These are phyloP conservation scores for Sugiyamaella mastotermitis DNA, from an alignment of 805 yeast genomes.

Conservation along the genomic window DNA sequence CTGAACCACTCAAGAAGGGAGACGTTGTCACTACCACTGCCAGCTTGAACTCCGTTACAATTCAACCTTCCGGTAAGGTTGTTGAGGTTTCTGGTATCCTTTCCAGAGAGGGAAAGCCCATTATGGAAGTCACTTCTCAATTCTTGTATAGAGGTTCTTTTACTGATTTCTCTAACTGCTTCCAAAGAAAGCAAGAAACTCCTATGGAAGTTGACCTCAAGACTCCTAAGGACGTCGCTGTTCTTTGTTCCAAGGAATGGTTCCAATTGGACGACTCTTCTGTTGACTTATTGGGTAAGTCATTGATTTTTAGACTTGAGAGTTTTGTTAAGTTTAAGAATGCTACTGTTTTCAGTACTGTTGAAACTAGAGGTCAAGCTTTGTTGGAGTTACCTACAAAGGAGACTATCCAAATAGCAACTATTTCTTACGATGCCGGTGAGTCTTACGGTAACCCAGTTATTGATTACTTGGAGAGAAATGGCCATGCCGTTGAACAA, in stretches of 20 bases:
- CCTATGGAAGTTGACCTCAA: constrained; percentile 74
- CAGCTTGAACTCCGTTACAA: constrained; percentile 78
- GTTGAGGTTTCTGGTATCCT: constrained; percentile 93
- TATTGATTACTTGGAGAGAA: constrained; percentile 83
- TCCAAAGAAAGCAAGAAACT: constrained; percentile 79
- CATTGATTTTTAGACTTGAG: constrained; percentile 82
- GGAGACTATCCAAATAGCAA: constrained; percentile 79
- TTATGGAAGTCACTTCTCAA: constrained; percentile 89
- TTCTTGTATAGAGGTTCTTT: constrained; percentile 96
- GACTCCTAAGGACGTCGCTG: constrained; percentile 84
- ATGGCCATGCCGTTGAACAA: constrained; percentile 91
- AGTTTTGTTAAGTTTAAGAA: constrained; percentile 78
- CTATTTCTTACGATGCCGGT: constrained; percentile 82
- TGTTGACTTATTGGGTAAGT: constrained; percentile 67
- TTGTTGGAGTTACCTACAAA: constrained; percentile 86
- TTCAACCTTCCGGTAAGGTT: constrained; percentile 88
- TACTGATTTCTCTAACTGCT: constrained; percentile 83
- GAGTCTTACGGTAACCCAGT: constrained; percentile 97
- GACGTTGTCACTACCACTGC: constrained; percentile 82
- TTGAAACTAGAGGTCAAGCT: constrained; percentile 78
- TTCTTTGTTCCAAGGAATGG: constrained; percentile 95
- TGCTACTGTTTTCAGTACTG: constrained; percentile 68
- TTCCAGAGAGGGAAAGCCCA: constrained; percentile 66
- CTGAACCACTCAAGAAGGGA: constrained; percentile 80
- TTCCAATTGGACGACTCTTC: constrained; percentile 64